Base-by-base conservation (phyloP, 1,139 yeast genomes). In the Suhomyces terraborum region DNA sequence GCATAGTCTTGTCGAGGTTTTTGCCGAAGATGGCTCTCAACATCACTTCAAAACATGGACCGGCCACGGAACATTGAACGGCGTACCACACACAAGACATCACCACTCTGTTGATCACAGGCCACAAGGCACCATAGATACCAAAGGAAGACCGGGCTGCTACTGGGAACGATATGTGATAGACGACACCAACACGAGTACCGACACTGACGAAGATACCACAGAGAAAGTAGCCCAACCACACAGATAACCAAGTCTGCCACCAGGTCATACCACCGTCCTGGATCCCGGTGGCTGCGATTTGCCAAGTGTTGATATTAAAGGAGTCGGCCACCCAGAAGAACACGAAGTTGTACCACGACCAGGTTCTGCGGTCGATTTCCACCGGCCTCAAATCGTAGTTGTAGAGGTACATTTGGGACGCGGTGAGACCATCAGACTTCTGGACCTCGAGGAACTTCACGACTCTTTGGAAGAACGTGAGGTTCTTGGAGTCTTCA, bases 301-400 rank as follows among this genome's bases (percentile, higher is more conserved):
- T 87, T 66, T 86, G 91, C 91, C 94, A 88, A 8, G 96, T 87
- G 58, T 85, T 87, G 54, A 88, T 82, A 61, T 88, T 88, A 66
- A 88, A 85, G 19, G 94, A 80, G 58, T 87, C 96, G 1, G 95
- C 89, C 42, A 87, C 64, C 96, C 96, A 88, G 54, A 86, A 86
- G 47, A 78, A 82, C 8, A 83, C 82, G 58, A 68, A 88, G 57
- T 86, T 85, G 61, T 73, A 82, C 94, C 95, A 86, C 22, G 79
- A 69, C 96, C 96, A 88, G 19, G 75, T 74, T 58, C 95, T 72
- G 58, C 88, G 71, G 12, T 67, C 75, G 18, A 66, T 73, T 53
- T 84, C 88, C 2, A 88, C 91, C 0, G 96, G 96, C 50, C 79
- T 76, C 54, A 88, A 72, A 65, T 88, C 96, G 49, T 75, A 70